Evolutionary conservation across 2,329 filamentous ascomycete genomes (phyloP).

Genomic region (Diplodia seriata): DNA sequence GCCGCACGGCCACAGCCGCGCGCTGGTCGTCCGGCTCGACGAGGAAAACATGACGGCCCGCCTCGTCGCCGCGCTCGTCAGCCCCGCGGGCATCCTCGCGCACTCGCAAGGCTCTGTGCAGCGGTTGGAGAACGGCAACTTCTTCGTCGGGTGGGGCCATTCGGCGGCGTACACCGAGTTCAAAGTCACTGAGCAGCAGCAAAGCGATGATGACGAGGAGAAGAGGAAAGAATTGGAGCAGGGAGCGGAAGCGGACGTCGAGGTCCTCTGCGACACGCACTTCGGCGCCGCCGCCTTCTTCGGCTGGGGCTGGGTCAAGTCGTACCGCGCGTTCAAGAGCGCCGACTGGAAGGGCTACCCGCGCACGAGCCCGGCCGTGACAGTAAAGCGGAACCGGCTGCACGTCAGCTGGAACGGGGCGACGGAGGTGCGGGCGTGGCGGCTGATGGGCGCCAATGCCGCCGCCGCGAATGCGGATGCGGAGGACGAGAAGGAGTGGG

Average conservation of each 20-base stretch:
- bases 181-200: neutral
- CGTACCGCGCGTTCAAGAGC: conserved; percentile 47
- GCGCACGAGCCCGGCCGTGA: conserved; percentile 35
- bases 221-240: too few species aligned
- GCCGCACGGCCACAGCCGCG: conserved; percentile 48
- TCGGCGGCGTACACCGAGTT: conserved; percentile 59
- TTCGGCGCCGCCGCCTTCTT: conserved; percentile 40
- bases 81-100: conserved; percentile 46
- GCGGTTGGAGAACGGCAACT: conserved; percentile 52
- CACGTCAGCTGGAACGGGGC: conserved; percentile 43
- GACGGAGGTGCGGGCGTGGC: conserved; percentile 40
- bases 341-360: conserved; percentile 38
- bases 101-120: conserved; percentile 54
- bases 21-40: conserved; percentile 52
- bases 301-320: conserved; percentile 34
- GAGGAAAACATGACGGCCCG: conserved; percentile 44
- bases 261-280: conserved; percentile 52
- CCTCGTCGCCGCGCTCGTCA: conserved; percentile 53
- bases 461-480: neutral
- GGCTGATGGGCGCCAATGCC: conserved; percentile 38
- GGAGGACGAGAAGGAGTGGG: conserved; percentile 45
- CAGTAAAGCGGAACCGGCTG: conserved; percentile 20
- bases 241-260: conserved; percentile 36
- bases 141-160: conserved; percentile 59
- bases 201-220: too few species aligned